Conservation (phyloP, 2,329 filamentous ascomycete species). For the Clarireedia homoeocarpa region DNA sequence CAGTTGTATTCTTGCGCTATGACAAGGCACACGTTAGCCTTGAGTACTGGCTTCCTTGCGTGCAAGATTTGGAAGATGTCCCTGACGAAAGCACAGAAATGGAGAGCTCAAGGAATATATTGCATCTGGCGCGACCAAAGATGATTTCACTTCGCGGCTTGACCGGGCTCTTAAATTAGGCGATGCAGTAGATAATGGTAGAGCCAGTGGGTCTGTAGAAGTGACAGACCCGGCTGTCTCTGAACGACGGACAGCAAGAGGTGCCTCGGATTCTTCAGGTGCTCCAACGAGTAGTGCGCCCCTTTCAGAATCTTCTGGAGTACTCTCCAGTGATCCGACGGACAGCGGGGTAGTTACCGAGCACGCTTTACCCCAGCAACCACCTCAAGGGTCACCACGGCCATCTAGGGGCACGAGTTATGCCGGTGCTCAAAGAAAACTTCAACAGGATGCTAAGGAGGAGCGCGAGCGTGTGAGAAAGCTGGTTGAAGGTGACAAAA, state of each 20-base stretch:
- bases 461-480: constrained; percentile 66
- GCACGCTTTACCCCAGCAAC: background rate
- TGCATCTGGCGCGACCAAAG: constrained; percentile 51
- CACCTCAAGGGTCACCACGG: background rate
- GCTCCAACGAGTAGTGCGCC: background rate
- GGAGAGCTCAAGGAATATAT: constrained; percentile 74
- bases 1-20: too few species aligned
- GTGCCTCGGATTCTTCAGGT: background rate
- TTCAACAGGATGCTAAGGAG: constrained; percentile 56
- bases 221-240: background rate
- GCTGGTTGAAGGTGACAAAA: constrained; percentile 70
- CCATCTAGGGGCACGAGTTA: constrained; percentile 36
- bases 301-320: background rate
- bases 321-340: background rate
- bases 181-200: background rate
- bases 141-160: constrained; percentile 57
- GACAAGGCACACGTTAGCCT: background rate
- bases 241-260: background rate
- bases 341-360: background rate
- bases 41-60: background rate
- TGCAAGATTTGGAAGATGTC: background rate
- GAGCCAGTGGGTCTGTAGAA: background rate
- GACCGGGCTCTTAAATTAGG: constrained; percentile 29
- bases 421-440: constrained; percentile 48
- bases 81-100: constrained; percentile 40